phyloP scores from a whole-genome alignment of 768 basidiomycete species.

The Termitomyces sp. region DNA sequence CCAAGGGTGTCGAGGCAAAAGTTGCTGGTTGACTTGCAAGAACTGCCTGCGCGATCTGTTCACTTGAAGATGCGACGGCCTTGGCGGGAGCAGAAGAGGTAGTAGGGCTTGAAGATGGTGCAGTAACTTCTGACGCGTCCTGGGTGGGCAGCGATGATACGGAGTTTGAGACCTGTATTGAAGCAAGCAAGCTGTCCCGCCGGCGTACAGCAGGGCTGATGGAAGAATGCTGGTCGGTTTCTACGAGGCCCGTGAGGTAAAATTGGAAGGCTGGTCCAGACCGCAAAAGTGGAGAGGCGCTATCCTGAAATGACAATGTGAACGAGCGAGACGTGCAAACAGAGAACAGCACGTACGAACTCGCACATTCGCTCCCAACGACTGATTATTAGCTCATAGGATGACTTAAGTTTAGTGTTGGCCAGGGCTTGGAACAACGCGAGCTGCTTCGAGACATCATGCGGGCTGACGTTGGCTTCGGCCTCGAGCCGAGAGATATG shows the following conservation, averaged over 20 bases:
- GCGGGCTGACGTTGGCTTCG: constrained; percentile 71
- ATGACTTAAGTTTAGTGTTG: constrained; percentile 63
- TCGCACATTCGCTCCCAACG: constrained; percentile 85
- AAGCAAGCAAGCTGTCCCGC: constrained; percentile 60
- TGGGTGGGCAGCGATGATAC: constrained; percentile 7
- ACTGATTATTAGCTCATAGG: constrained; percentile 68
- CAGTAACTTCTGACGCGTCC: constrained; percentile 13
- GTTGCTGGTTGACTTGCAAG: constrained; percentile 34
- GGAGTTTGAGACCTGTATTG: constrained; percentile 19
- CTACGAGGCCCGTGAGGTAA: constrained; percentile 70
- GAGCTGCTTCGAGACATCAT: constrained; percentile 69
- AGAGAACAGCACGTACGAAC: constrained; percentile 55
- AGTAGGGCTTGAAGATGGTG: constrained; percentile 14
- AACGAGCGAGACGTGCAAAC: constrained; percentile 3
- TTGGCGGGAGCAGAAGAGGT: constrained; percentile 17
- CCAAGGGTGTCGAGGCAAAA: constrained; percentile 32
- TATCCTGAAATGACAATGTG: constrained; percentile 46
- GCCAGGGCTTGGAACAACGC: constrained; percentile 65
- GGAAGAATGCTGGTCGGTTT: constrained; percentile 52
- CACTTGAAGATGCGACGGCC: constrained; percentile 25
- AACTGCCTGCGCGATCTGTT: constrained; percentile 48
- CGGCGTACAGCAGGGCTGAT: constrained; percentile 66
- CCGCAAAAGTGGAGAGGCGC: constrained; percentile 63
- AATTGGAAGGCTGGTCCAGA: constrained; percentile 73
- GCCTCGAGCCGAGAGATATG: constrained; percentile 74